Evolutionary conservation across 192 early-diverging fungal species (phyloP).

Genomic region (Chytriomyces sp.): DNA sequence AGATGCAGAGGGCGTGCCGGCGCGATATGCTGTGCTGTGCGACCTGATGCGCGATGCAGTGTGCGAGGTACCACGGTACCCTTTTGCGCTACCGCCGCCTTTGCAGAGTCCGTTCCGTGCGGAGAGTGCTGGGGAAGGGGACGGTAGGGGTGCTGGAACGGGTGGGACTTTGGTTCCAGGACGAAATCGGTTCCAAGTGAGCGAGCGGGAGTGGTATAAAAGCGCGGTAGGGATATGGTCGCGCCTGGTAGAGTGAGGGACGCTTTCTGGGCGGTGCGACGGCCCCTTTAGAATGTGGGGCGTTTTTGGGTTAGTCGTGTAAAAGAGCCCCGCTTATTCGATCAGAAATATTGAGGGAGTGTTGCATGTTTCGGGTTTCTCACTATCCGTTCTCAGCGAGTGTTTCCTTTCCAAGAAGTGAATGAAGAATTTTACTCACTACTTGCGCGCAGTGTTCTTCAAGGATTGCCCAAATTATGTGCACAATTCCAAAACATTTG

Average conservation of each 20-base stretch:
- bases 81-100: conserved; percentile 2
- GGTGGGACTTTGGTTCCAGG: neutral
- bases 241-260: neutral
- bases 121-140: neutral
- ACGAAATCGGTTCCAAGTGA: conserved; percentile 25
- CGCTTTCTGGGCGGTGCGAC: no score
- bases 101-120: neutral
- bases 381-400: no score
- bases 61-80: conserved; percentile 24
- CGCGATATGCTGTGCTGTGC: conserved; percentile 17
- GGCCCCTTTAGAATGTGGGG: no score
- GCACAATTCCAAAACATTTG: no score
- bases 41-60: conserved; percentile 22
- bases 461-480: no score
- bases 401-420: no score
- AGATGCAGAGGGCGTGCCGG: conserved; percentile 14
- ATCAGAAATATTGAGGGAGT: no score
- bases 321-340: no score
- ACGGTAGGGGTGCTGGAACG: neutral
- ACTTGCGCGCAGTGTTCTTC: no score
- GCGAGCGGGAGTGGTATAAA: conserved; percentile 27
- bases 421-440: no score
- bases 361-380: no score
- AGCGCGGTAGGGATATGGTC: conserved; percentile 13
- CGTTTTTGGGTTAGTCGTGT: no score